Evolutionary conservation across 1,284 basidiomycete genomes (phyloP).

Genomic region (Puccinia triticina): DNA sequence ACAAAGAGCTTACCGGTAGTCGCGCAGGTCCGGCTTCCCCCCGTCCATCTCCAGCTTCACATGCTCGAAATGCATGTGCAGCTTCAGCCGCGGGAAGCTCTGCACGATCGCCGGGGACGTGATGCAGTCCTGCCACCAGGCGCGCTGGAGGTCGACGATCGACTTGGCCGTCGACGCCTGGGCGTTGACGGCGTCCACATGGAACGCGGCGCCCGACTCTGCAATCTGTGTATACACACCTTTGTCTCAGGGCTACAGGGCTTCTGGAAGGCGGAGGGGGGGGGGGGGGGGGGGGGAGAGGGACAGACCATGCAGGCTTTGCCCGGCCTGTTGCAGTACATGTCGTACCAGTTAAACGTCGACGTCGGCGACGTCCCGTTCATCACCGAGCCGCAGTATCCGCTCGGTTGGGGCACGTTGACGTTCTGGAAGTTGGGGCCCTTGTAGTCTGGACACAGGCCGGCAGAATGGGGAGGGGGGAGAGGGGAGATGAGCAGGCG

Average conservation of each 20-base stretch:
- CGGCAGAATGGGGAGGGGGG: background rate
- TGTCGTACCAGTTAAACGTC: constrained; percentile 42
- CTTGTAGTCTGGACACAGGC: constrained; percentile 52
- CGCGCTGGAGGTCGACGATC: constrained; percentile 34
- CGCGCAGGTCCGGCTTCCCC: constrained; percentile 28
- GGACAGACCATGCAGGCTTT: constrained; percentile 41
- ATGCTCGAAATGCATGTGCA: constrained; percentile 53
- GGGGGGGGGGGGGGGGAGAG: too few relatives aligned
- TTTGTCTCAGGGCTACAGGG: too few relatives aligned
- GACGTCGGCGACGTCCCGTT: constrained; percentile 37
- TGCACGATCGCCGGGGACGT: constrained; percentile 36
- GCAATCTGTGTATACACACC: constrained; percentile 34
- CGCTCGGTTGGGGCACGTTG: constrained; percentile 33
- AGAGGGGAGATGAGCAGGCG: background rate
- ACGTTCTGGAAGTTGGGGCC: constrained; percentile 51
- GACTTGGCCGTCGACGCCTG: constrained; percentile 21
- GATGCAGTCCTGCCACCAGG: constrained; percentile 52
- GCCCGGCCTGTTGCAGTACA: constrained; percentile 39
- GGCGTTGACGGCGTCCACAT: constrained; percentile 39
- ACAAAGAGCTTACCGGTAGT: constrained; percentile 40
- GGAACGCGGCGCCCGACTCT: constrained; percentile 53
- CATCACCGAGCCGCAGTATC: constrained; percentile 40
- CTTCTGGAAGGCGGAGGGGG: too few relatives aligned
- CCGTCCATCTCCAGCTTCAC: constrained; percentile 50
- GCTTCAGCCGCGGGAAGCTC: constrained; percentile 50